Evolutionary conservation across 306 rosid genomes (phyloP).

Genomic region (Erythrophleum fordii): DNA sequence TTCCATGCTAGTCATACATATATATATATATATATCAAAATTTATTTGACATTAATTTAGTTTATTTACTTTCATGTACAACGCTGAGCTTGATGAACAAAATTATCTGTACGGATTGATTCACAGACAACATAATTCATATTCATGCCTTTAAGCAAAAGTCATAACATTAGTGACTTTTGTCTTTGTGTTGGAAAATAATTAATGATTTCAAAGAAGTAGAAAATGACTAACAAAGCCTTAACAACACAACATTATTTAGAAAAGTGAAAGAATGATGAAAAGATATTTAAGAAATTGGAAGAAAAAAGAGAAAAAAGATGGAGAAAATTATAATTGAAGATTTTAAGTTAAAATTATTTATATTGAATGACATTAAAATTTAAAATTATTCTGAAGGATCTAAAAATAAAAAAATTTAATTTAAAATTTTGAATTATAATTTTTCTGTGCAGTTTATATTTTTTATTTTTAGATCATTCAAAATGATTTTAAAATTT

Average conservation of each 20-base stretch:
- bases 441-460: too few relatives aligned
- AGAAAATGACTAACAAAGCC: neutral
- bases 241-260: conserved; percentile 2
- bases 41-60: neutral
- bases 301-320: conserved; percentile 1
- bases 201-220: conserved; percentile 1
- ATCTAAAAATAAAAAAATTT: too few relatives aligned
- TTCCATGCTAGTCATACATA: too few relatives aligned
- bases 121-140: conserved; percentile 27
- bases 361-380: too few relatives aligned
- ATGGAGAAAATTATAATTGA: too few relatives aligned
- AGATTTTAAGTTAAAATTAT: too few relatives aligned
- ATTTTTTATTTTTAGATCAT: too few relatives aligned
- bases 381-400: too few relatives aligned
- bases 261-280: conserved; percentile 32
- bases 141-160: conserved; percentile 35
- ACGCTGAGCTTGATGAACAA: neutral
- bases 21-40: neutral
- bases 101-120: conserved; percentile 24
- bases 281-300: neutral
- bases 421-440: too few relatives aligned
- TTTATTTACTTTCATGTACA: neutral
- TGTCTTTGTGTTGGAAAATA: neutral
- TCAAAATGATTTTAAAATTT: too few relatives aligned
- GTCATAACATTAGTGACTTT: conserved; percentile 12